Percentiles rank a stretch among this genome's conserved stretches.
Evolutionary conservation across 2,329 filamentous ascomycete species (phyloP).

Genomic region (Pseudogymnoascus sp.): DNA sequence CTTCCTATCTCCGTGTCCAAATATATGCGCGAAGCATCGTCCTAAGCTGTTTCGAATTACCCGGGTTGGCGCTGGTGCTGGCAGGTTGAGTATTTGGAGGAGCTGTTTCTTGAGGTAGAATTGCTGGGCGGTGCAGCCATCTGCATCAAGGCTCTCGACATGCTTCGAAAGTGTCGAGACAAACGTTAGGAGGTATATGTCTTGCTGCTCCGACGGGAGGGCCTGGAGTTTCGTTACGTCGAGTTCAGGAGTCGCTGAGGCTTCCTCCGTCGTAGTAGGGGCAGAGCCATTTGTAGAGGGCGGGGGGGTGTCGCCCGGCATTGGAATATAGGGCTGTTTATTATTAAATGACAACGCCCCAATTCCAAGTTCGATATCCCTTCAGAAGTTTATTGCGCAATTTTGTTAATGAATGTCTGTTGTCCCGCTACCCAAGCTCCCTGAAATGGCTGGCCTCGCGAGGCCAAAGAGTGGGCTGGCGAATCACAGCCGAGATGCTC

Average conservation of each 20-base stretch:
- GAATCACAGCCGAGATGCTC: constrained; percentile 7
- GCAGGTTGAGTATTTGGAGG: constrained; percentile 81
- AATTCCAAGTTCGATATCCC: background rate
- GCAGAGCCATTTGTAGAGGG: constrained; percentile 28
- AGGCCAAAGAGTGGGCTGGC: constrained; percentile 6
- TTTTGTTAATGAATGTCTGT: constrained; percentile 1
- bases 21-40: constrained; percentile 72
- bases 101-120: constrained; percentile 89
- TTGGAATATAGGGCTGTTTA: constrained; percentile 11
- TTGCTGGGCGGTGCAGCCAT: constrained; percentile 82
- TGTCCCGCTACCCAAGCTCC: constrained; percentile 3
- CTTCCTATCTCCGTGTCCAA: constrained; percentile 80
- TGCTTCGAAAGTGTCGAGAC: constrained; percentile 75
- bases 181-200: constrained; percentile 86
- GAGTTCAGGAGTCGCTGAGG: constrained; percentile 61
- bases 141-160: constrained; percentile 63
- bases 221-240: constrained; percentile 83
- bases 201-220: constrained; percentile 88
- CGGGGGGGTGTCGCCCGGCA: constrained; percentile 25
- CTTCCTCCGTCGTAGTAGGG: constrained; percentile 30
- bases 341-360: background rate
- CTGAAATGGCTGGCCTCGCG: constrained; percentile 2
- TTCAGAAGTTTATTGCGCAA: background rate
- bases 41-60: constrained; percentile 87
- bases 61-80: constrained; percentile 72